phyloP scores from a whole-genome alignment of 2,329 filamentous ascomycete genomes.

The Colletotrichum lini region DNA sequence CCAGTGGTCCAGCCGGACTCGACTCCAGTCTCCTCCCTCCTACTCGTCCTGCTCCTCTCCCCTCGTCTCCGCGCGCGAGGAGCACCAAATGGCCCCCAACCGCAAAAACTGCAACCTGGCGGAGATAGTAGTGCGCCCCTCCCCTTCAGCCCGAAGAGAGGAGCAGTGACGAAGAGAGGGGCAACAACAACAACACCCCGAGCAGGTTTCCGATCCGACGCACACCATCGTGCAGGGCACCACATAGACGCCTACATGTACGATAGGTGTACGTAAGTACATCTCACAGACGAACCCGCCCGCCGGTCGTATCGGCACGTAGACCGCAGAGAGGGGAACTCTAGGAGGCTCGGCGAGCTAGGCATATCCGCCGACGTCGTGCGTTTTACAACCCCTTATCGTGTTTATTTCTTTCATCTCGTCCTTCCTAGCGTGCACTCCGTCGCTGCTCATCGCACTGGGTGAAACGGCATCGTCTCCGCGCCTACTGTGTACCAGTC shows the following conservation, averaged over 20 bases:
- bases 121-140: not conserved
- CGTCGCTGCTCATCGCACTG: slow-evolving; percentile 32
- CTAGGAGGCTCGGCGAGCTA: slow-evolving; percentile 3
- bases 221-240: slow-evolving; percentile 34
- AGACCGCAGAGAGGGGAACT: not conserved
- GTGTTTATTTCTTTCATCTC: slow-evolving; percentile 12
- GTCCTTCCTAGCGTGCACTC: slow-evolving; percentile 24
- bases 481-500: not conserved
- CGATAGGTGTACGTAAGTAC: slow-evolving; percentile 22
- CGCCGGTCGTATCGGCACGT: slow-evolving; percentile 17
- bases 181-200: slow-evolving; percentile 12
- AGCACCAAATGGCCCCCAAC: slow-evolving; percentile 21
- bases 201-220: slow-evolving; percentile 22
- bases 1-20: slow-evolving; percentile 23
- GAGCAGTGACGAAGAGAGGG: slow-evolving; percentile 17
- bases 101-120: not conserved
- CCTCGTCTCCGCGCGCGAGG: slow-evolving; percentile 26
- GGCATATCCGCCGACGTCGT: not conserved
- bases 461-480: slow-evolving; percentile 23
- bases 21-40: slow-evolving; percentile 14
- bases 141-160: slow-evolving; percentile 25
- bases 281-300: slow-evolving; percentile 19
- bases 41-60: not conserved
- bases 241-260: slow-evolving; percentile 20
- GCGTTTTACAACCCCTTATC: not conserved